Percentiles rank a stretch among this genome's conserved stretches.
Conservation (phyloP, 805 yeast species). For the Suhomyces emberorum region DNA sequence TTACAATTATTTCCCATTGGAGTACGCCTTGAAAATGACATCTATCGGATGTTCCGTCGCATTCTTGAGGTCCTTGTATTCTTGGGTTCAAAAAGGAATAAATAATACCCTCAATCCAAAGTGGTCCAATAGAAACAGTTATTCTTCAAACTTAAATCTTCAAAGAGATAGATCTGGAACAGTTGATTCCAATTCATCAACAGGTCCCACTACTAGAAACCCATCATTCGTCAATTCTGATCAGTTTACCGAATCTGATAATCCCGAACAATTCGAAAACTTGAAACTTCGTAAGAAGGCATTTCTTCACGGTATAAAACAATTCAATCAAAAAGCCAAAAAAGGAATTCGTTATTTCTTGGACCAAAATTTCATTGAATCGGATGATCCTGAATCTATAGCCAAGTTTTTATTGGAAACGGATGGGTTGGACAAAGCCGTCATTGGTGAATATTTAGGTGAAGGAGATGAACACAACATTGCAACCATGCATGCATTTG, state of each 20-base stretch:
- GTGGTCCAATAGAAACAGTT: slow-evolving; percentile 3
- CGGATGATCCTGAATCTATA: slow-evolving; percentile 61
- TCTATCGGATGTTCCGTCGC: slow-evolving; percentile 80
- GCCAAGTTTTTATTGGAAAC: slow-evolving; percentile 71
- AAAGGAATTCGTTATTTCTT: slow-evolving; percentile 67
- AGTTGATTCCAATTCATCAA: slow-evolving; percentile 25
- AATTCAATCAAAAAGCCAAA: slow-evolving; percentile 83
- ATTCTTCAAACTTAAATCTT: slow-evolving; percentile 5
- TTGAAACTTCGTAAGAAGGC: slow-evolving; percentile 81
- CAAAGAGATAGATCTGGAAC: slow-evolving; percentile 28
- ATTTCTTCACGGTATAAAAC: slow-evolving; percentile 69
- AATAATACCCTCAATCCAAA: slow-evolving; percentile 2
- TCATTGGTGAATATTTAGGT: slow-evolving; percentile 89
- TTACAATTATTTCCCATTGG: slow-evolving; percentile 61
- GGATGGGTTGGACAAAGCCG: slow-evolving; percentile 76
- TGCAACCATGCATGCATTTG: slow-evolving; percentile 89
- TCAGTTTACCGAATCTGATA: slow-evolving; percentile 48
- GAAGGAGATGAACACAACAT: slow-evolving; percentile 78
- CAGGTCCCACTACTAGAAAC: slow-evolving; percentile 26
- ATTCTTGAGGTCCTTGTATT: slow-evolving; percentile 71
- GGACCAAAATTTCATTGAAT: slow-evolving; percentile 58
- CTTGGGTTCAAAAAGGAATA: slow-evolving; percentile 76
- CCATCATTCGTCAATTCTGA: slow-evolving; percentile 23
- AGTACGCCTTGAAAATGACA: slow-evolving; percentile 78
- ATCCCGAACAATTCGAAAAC: slow-evolving; percentile 80